Evolutionary conservation across 1,139 yeast genomes (phyloP), one percentile per base, ranked within the genome.

Genomic region (Arxiozyma slooffiae): DNA sequence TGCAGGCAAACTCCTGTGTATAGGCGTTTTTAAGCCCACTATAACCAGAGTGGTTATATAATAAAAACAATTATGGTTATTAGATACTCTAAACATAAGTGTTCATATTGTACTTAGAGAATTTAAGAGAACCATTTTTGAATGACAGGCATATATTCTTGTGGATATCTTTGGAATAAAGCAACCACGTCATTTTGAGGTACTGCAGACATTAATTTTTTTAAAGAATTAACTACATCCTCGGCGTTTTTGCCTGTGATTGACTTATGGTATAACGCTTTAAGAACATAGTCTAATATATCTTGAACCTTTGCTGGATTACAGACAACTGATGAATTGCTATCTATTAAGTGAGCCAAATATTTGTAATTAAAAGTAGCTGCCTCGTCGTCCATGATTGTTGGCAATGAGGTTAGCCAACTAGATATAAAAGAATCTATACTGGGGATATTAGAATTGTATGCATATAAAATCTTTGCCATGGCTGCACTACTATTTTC

Each of bases 331-430:
- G 84, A 79, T 58, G 88, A 94, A 51, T 79, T 77, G 55, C 76
- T 77, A 46, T 83, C 83, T 47, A 90, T 82, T 60, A 92, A 73
- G 56, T 84, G 86, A 30, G 82, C 72, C 61, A 92, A 74, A 66
- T 88, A 90, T 57, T 77, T 73, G 69, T 88, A 92, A 24, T 89
- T 82, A 67, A 76, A 87, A n/a, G 89, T 82, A 1, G 97, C 97
- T 8, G 95, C 95, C 59, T 86, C 94, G 44, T 82, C 86, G 67
- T 92, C 97, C 59, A 82, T 84, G 20, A 82, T 70, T 46, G 90
- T 78, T 30, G 98, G 98, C 60, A 92, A 77, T 16, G 89, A 77
- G 55, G 77, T 77, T 51, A 92, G 72, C 97, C 97, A 92, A 57
- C 79, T 85, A 38, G 75, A 77, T 49, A 87, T 72, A 21, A 85